Base-by-base conservation (phyloP, 495 filamentous ascomycete species). In the Xylaria longipes region DNA sequence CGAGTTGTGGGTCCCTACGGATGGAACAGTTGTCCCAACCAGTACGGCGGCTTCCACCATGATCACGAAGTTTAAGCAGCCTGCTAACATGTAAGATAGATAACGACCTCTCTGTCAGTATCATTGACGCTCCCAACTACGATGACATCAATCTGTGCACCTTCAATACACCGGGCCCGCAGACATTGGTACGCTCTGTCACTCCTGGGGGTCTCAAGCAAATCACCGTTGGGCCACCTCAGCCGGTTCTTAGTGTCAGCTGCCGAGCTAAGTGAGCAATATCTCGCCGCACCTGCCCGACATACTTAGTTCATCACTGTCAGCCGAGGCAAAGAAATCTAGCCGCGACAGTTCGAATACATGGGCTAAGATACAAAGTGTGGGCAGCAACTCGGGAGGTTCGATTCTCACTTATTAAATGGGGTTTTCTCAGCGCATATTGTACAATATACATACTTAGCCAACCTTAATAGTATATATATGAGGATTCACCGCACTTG, bases 221-320 rank as follows among this genome's bases (percentile, higher is more conserved):
- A 20, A 72, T 79, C 64, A 65, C 73, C 7, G 74, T 79, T 41
- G 76, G 78, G 3, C 78, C 78, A 2, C 78, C 78, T n/a, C 74
- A 76, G 69, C 76, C 72, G 14, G 72, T 79, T 39, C 68, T 73
- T 65, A 76, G 74, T 50, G 76, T 79, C 46, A 75, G 68, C 64
- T 79, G 77, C 72, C 57, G 69, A 4, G 73, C 73, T 37, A 41
- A 66, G 0, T 77, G 57, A 46, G 54, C 52, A 14, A 50, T 14
- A 0, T 11, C 20, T 22, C 15, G 8, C 14, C 33, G 8, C 33
- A n/a, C 8, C 33, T 15, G 2, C 33, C 57, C 17, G 33, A n/a
- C 7, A n/a, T 35, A 22, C 20, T 7, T 60, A 0, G 33, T 60
- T 60, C 57, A 12, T 60, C 57, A 12, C 57, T 60, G 14, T 31